Base-by-base conservation (phyloP, 495 filamentous ascomycete species). In the Lentithecium fluviatile region DNA sequence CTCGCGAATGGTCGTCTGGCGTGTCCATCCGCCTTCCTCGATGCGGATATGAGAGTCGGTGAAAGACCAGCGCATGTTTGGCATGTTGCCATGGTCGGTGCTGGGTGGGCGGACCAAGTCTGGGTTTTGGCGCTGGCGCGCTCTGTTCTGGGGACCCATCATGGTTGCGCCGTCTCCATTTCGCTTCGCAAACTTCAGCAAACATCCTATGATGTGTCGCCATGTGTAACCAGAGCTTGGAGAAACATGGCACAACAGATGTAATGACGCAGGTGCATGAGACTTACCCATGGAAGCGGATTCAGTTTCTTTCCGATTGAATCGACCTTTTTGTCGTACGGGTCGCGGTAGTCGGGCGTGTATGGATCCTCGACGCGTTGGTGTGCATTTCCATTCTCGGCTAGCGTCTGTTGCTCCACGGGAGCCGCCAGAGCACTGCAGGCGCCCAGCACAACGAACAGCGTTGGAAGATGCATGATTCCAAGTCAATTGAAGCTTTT, bases 51-150 rank as follows among this genome's bases (percentile, higher is more conserved):
- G 82, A 52, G 84, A 87, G 10, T 89, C 74, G 56, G 85, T 87
- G 69, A 91, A 77, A 0, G 85, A 85, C 87, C 87, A 91, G 64
- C 87, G 82, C 1, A 84, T 82, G 65, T 89, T 87, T 24, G 80
- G 75, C 0, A 88, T 82, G 45, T 74, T 73, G 1, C 87, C 88
- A 36, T 71, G 55, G 68, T 90, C 88, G 0, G 85, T 87, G 2
- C 78, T 80, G 0, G 88, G 88, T 1, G 87, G 85, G 0, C 85
- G 85, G 34, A 83, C 78, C 7, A 83, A 75, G 66, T 90, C 85
- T 4, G 83, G 82, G 63, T 90, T 87, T 13, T 84, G 75, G 48
- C 78, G 77, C 19, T 84, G 80, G 12, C 86, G 82, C 19, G 80
- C 81, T 40, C 64, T 71, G 69, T 89, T 89, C 64, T 82, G 82